Evolutionary conservation across 345 rosid genomes (phyloP).

Genomic region (Gynandropsis gynandra): DNA sequence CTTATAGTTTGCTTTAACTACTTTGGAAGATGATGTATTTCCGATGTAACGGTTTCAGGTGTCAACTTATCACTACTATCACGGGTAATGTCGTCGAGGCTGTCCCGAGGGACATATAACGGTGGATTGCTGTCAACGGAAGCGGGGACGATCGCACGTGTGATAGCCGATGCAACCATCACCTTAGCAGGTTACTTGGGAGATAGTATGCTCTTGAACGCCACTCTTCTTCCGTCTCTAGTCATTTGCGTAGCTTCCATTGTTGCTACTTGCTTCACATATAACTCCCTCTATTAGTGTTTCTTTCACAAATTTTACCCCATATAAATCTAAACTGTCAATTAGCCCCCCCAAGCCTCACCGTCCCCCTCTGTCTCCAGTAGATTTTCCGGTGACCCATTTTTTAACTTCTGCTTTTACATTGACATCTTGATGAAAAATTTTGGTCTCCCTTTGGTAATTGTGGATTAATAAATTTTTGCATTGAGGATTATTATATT

Average conservation of each 20-base stretch:
- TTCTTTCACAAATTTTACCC: not conserved
- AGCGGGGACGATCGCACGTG: slow-evolving; percentile 91
- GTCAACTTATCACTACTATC: slow-evolving; percentile 87
- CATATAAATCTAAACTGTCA: not conserved
- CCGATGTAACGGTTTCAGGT: slow-evolving; percentile 29
- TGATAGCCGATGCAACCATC: slow-evolving; percentile 80
- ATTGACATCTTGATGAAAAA: too few species aligned
- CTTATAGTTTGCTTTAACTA: not conserved
- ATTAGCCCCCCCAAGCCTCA: not conserved
- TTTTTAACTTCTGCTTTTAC: too few species aligned
- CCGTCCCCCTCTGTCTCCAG: too few species aligned
- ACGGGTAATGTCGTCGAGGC: slow-evolving; percentile 91
- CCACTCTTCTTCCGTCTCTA: slow-evolving; percentile 76
- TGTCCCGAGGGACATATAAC: slow-evolving; percentile 84
- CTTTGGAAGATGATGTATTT: not conserved
- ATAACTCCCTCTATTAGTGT: slow-evolving; percentile 75
- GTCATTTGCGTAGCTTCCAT: slow-evolving; percentile 62
- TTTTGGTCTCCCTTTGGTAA: too few species aligned
- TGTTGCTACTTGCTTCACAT: slow-evolving; percentile 71
- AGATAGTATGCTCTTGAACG: slow-evolving; percentile 54
- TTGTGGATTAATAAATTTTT: too few species aligned
- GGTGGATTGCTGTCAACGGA: slow-evolving; percentile 89
- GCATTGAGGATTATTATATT: too few species aligned
- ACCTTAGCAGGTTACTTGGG: slow-evolving; percentile 85
- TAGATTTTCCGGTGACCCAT: too few species aligned